A percentile compares a stretch with the other conserved stretches of the same genome.
Conservation (phyloP, 495 filamentous ascomycete species). For the Trichoderma reesei region DNA sequence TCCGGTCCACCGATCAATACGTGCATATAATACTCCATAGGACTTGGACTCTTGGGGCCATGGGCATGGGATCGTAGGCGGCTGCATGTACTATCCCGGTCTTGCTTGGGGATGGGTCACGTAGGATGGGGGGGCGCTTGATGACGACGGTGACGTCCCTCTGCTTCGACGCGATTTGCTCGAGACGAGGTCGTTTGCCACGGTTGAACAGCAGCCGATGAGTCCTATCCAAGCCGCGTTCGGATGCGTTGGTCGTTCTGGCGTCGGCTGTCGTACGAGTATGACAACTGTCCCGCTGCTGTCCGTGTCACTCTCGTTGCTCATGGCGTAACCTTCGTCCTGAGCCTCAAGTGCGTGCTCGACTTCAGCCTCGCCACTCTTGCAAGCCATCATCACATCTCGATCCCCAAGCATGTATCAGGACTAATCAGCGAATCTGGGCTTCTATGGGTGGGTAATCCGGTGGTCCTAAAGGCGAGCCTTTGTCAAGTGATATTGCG, state of each 20-base stretch:
- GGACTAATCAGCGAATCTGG: too few species aligned
- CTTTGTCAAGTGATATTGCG: too few species aligned
- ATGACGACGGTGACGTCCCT: background rate
- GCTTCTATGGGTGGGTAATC: too few species aligned
- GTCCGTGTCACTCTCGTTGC: too few species aligned
- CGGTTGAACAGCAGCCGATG: background rate
- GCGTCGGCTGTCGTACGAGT: too few species aligned
- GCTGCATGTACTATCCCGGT: background rate
- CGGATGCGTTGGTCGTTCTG: background rate
- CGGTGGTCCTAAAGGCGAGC: too few species aligned
- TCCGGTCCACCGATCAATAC: background rate
- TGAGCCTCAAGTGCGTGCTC: too few species aligned
- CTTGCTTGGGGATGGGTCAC: background rate
- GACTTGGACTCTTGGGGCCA: background rate
- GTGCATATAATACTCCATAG: conserved; percentile 1
- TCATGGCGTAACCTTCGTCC: too few species aligned
- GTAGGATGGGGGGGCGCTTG: background rate
- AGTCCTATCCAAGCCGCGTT: background rate
- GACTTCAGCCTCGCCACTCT: too few species aligned
- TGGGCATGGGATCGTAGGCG: background rate
- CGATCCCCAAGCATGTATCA: too few species aligned
- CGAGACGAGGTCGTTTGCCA: background rate
- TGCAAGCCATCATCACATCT: too few species aligned
- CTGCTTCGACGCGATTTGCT: background rate
- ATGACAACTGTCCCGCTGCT: too few species aligned